Evolutionary conservation across 192 early-diverging fungal genomes (phyloP).

Genomic region (Entomortierella parvispora): DNA sequence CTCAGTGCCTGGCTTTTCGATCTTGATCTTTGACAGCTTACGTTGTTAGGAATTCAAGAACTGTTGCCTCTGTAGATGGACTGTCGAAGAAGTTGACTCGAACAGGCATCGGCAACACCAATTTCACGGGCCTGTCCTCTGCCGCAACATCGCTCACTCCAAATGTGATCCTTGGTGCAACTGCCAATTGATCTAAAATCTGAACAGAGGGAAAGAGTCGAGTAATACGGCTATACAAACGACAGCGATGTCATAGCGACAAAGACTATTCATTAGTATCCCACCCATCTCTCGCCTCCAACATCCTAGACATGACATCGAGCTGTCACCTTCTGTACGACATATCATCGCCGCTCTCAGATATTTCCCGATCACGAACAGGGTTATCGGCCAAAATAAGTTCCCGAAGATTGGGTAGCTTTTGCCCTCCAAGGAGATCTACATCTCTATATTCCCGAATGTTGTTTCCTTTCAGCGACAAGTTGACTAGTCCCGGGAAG

Average conservation of each 20-base stretch:
- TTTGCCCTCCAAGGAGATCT: constrained; percentile 35
- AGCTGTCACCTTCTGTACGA: constrained; percentile 31
- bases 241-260: not conserved
- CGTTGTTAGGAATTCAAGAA: constrained; percentile 54
- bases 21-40: not conserved
- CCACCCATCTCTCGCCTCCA: too few species aligned
- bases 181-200: constrained; percentile 46
- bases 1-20: not conserved
- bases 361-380: constrained; percentile 22
- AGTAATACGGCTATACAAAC: constrained; percentile 27
- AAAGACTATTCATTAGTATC: not conserved
- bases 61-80: constrained; percentile 36
- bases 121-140: not conserved
- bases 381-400: constrained; percentile 56
- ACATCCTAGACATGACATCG: too few species aligned
- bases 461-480: constrained; percentile 53
- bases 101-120: constrained; percentile 29
- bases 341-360: constrained; percentile 42
- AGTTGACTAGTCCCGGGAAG: constrained; percentile 49
- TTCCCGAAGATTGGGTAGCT: constrained; percentile 44
- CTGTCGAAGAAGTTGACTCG: constrained; percentile 55
- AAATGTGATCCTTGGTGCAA: constrained; percentile 43
- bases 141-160: constrained; percentile 21
- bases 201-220: constrained; percentile 53
- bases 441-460: constrained; percentile 43